Percentiles rank a stretch among this genome's conserved stretches.
These are phyloP conservation scores for Solanum chilense DNA, from an alignment of 257 asterid genomes.

Conservation along the genomic window DNA sequence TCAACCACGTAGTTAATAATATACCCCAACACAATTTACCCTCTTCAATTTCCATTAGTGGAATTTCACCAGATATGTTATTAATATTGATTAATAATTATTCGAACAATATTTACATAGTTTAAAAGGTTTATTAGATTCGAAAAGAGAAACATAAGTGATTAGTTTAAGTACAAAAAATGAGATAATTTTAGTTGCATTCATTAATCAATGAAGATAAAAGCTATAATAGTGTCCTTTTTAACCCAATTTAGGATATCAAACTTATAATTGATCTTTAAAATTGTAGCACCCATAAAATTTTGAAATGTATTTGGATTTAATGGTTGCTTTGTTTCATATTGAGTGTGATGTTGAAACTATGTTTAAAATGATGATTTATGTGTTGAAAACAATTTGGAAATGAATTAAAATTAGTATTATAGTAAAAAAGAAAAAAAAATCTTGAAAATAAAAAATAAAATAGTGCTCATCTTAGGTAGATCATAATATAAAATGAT, in stretches of 20 bases:
- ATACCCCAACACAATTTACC: too few relatives aligned
- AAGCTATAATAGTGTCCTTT: neutral
- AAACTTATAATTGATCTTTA: neutral
- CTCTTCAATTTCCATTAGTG: neutral
- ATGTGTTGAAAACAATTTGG: neutral
- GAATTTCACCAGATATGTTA: too few relatives aligned
- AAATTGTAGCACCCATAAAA: neutral
- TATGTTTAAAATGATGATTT: neutral
- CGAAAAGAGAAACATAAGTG: neutral
- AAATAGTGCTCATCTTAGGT: neutral
- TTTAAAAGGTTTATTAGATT: neutral
- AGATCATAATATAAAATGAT: rapidly evolving
- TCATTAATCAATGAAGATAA: neutral
- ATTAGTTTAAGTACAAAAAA: neutral
- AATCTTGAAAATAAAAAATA: neutral
- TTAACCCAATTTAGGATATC: neutral
- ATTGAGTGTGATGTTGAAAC: neutral
- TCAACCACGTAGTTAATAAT: too few relatives aligned
- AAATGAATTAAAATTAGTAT: too few relatives aligned
- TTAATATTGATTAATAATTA: too few relatives aligned
- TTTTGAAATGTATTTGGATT: neutral
- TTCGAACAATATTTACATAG: neutral
- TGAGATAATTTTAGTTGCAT: neutral
- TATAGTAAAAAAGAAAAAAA: too few relatives aligned
- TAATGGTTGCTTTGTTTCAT: neutral